These are phyloP conservation scores for Malassezia japonica DNA, from an alignment of 1,284 basidiomycete species.

Conservation along the genomic window DNA sequence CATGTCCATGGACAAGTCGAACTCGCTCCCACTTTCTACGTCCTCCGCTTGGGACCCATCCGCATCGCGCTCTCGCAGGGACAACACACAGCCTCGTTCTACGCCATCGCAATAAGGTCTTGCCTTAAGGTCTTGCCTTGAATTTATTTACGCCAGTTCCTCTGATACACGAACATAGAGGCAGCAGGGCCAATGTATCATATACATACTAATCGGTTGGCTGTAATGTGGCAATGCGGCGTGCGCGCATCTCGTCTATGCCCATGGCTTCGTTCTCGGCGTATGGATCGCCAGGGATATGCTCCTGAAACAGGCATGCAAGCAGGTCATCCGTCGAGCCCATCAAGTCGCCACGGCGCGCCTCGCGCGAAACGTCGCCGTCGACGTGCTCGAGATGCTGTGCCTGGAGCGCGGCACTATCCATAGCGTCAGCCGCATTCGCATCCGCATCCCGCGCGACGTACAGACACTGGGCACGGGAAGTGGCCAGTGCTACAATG, in stretches of 20 bases:
- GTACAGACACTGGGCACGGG: slow-evolving; percentile 30
- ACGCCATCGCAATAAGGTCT: too few species aligned
- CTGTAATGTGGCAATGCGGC: neutral
- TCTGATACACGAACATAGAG: neutral
- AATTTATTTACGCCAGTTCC: neutral
- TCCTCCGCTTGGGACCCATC: too few species aligned
- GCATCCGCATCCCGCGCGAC: slow-evolving; percentile 12
- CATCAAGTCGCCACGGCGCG: slow-evolving; percentile 26
- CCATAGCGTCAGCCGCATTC: slow-evolving; percentile 1
- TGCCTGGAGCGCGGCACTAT: slow-evolving; percentile 15
- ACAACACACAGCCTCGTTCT: too few species aligned
- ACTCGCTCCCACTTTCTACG: too few species aligned
- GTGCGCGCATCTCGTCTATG: neutral
- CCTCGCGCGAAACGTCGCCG: slow-evolving; percentile 7
- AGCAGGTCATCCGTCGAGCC: slow-evolving; percentile 26
- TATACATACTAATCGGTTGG: neutral
- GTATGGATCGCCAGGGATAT: neutral
- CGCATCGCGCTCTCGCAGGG: too few species aligned
- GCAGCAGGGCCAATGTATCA: too few species aligned
- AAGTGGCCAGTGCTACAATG: slow-evolving; percentile 27
- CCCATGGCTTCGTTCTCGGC: too few species aligned
- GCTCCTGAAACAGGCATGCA: slow-evolving; percentile 29
- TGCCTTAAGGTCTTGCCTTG: neutral
- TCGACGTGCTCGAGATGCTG: slow-evolving; percentile 18
- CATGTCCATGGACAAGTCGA: too few species aligned